Evolutionary conservation across 1,284 basidiomycete species (phyloP), one percentile per base, ranked within the genome.

Genomic region (Moniliophthora roreri): DNA sequence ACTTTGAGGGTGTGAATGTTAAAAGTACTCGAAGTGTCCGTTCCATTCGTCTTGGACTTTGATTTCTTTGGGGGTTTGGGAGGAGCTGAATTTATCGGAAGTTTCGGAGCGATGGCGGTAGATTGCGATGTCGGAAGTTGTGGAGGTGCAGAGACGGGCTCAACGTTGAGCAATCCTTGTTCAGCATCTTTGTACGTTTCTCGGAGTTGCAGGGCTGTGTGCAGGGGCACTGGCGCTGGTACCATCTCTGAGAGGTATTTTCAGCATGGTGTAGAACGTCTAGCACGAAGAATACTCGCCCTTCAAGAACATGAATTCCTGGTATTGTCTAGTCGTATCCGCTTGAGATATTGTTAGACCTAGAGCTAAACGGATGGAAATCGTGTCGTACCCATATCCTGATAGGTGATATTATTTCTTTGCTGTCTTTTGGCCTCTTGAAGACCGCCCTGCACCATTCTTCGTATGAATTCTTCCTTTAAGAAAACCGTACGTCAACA

Each of bases 381-480:
- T 34, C 32, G 32, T 36, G 39, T 62, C 82, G 53, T 55, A 91
- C 88, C 83, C 74, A 89, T 79, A 62, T 91, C 87, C 34, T 74
- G 74, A 59, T 89, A 90, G 48, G 76, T 75, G n/a, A 90, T 69
- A 15, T 69, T 70, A 42, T 69, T 77, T 55, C 85, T 78, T 53
- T 73, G 73, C 45, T 82, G 76, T 18, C 70, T 67, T 53, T 67
- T 70, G 32, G 86, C 83, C 61, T 82, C 76, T 50, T 75, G 72
- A 54, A 85, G 76, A 10, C 82, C 84, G 21, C 82, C 81, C 63
- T 78, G 76, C 5, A 78, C 73, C 58, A 90, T 72, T 39, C 80
- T 76, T 67, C 86, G 88, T 49, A 91, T 80, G 64, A 91, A 91
- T 62, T 89, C 87, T 67, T 91, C 89, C 89, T 18, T 56, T 42